Conservation (phyloP, 2,329 filamentous ascomycete genomes). For the Apiospora rasikravindrae region DNA sequence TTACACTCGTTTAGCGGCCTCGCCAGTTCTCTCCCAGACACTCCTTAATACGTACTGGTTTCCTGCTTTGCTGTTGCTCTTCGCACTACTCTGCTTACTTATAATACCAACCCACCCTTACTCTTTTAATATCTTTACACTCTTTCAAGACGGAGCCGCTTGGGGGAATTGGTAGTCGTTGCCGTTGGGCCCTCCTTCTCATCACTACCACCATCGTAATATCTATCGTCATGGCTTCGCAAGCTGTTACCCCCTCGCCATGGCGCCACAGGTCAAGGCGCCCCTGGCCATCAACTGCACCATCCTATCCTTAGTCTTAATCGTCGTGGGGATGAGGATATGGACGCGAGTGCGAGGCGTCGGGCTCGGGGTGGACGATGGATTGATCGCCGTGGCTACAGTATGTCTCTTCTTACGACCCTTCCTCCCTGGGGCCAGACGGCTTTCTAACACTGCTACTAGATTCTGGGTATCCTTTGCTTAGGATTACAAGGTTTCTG, state of each 20-base stretch:
- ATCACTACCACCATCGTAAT: not conserved
- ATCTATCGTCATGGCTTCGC: not conserved
- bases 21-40: not conserved
- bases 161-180: not conserved
- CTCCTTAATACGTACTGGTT: not conserved
- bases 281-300: constrained; percentile 17
- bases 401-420: not conserved
- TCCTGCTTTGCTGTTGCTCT: not conserved
- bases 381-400: not conserved
- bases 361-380: constrained; percentile 1
- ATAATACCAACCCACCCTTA: not conserved
- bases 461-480: constrained; percentile 8
- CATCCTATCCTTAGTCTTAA: not conserved
- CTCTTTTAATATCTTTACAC: not conserved
- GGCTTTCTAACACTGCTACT: not conserved
- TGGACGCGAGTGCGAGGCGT: not conserved
- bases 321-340: constrained; percentile 9
- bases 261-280: constrained; percentile 1
- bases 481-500: constrained; percentile 8
- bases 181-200: not conserved
- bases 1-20: constrained; percentile 9
- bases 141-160: not conserved
- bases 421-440: not conserved
- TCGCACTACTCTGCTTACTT: not conserved
- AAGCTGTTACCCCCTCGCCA: not conserved